Base-by-base conservation (phyloP, 164 flowering plant genomes). In the Piper longum region DNA sequence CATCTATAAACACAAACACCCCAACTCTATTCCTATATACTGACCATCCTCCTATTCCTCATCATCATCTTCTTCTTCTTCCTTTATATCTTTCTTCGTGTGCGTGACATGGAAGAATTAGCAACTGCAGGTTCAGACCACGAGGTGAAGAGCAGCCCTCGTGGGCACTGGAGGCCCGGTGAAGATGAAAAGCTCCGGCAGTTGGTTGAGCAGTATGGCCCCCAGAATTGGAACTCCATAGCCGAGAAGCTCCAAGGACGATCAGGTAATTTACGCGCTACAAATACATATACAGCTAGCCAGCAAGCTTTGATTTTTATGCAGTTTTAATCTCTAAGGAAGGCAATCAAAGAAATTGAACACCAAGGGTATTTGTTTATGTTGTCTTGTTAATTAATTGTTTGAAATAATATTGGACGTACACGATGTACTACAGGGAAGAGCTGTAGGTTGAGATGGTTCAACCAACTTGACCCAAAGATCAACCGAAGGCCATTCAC, bases 401-500 rank as follows among this genome's bases (percentile, higher is more conserved):
- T 2, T 44, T 44, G 8, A 26, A 26, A 26, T 26, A 26, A 26
- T 26, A 26, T 26, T 26, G 36, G 36, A 26, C 36, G 36, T 26
- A 26, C 36, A 26, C 2, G 36, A 26, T 26, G 59, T 40, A 61
- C 4, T 66, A 16, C 62, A 89, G 96, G 96, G 56, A 89, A 89
- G 73, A 89, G 96, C 67, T 87, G 96, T 62, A 84, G 96, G 73
- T 73, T 89, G 65, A 84, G 96, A 59, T 89, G 96, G 96, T 89
- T 87, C 68, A 89, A 89, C 74, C 96, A 89, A 67, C 84, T 89
- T 3, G 95, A 89, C 59, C 96, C 96, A 4, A 80, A 88, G 74
- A 89, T 89, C 56, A 89, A 87, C 80, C 73, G 93, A 62, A 79
- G 75, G 62, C 91, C 96, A 7, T 89, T 89, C 59, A 77, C 80